A percentile compares a stretch with the other conserved stretches of the same genome.
phyloP scores from a whole-genome alignment of 768 basidiomycete genomes.

The Gymnopilus dilepis region DNA sequence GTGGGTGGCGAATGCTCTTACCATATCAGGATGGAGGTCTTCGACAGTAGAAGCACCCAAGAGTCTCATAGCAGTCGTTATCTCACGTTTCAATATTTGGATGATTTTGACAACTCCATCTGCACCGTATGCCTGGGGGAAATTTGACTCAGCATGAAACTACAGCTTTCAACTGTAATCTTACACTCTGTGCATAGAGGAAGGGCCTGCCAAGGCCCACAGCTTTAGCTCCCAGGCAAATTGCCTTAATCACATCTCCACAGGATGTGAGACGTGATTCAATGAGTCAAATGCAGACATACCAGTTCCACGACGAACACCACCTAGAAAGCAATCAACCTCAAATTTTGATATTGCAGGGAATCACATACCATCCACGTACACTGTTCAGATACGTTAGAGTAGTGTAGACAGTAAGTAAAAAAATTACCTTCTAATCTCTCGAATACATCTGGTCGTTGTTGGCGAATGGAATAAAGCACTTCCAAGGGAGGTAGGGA shows the following conservation, averaged over 20 bases:
- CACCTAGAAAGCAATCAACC: conserved; percentile 39
- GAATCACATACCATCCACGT: conserved; percentile 71
- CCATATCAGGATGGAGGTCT: conserved; percentile 79
- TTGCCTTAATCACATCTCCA: conserved; percentile 83
- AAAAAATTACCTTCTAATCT: conserved; percentile 24
- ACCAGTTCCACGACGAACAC: conserved; percentile 81
- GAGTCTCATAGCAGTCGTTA: conserved; percentile 74
- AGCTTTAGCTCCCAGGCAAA: conserved; percentile 87
- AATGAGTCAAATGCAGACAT: conserved; percentile 11
- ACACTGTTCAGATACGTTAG: conserved; percentile 53
- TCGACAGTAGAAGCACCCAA: conserved; percentile 69
- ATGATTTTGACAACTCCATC: conserved; percentile 70
- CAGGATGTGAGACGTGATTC: neutral
- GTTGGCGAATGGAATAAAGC: conserved; percentile 71
- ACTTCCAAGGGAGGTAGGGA: conserved; percentile 81
- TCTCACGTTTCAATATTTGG: conserved; percentile 78
- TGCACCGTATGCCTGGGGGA: conserved; percentile 71
- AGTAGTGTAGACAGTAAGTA: neutral
- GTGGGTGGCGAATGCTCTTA: conserved; percentile 28
- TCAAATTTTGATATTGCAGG: neutral
- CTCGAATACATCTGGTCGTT: conserved; percentile 33
- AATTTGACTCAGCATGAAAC: neutral
- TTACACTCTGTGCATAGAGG: conserved; percentile 84
- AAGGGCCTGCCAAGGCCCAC: conserved; percentile 88
- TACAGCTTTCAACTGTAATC: conserved; percentile 24